Conservation (phyloP, 2,329 filamentous ascomycete genomes). For the Colletotrichum limetticola region DNA sequence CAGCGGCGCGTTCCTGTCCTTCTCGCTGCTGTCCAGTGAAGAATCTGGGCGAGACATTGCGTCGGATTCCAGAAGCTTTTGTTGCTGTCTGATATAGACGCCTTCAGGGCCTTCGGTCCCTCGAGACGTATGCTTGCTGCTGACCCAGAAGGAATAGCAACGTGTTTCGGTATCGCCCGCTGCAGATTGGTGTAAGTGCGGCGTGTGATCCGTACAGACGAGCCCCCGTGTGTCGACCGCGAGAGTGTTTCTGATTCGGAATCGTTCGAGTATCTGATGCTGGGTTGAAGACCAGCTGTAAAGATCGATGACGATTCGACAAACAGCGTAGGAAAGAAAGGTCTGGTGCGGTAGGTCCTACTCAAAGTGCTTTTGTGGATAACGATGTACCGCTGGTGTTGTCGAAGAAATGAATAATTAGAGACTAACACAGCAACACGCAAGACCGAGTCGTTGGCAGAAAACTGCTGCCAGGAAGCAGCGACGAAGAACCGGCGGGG, state of each 20-base stretch:
- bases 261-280: not conserved
- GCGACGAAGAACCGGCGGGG: not conserved
- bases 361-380: not conserved
- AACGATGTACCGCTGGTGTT: not conserved
- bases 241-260: not conserved
- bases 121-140: not conserved
- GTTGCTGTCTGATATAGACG: not conserved
- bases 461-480: not conserved
- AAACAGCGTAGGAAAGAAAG: not conserved
- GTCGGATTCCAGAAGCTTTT: not conserved
- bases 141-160: not conserved
- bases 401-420: not conserved
- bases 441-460: not conserved
- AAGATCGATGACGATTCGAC: not conserved
- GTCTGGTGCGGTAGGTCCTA: not conserved
- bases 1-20: slow-evolving; percentile 10
- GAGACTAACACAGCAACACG: not conserved
- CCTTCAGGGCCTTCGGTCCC: not conserved
- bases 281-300: not conserved
- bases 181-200: not conserved
- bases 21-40: slow-evolving; percentile 11
- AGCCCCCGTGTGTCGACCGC: no score
- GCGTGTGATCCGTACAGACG: no score
- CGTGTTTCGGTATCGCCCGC: not conserved
- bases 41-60: slow-evolving; percentile 17